Base-by-base conservation (phyloP, 345 rosid genomes). In the Abelmoschus esculentus region DNA sequence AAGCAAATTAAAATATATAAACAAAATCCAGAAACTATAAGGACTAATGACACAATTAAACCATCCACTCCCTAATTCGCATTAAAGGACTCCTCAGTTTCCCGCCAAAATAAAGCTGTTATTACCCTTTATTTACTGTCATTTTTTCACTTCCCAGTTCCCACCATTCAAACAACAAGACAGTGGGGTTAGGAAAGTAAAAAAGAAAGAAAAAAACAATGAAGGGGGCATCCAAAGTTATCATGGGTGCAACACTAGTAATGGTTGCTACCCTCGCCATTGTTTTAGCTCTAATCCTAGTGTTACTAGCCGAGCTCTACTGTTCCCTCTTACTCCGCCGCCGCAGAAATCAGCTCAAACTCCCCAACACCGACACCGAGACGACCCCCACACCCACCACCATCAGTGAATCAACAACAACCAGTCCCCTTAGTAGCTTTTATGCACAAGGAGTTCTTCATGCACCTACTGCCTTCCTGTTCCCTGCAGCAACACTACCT, bases 281-380 rank as follows among this genome's bases (percentile, higher is more conserved):
- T 70, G 96, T 95, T 1, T 74, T 89, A 67, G 81, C 80, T 73
- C 82, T 95, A 22, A 85, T 95, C 66, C 72, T 95, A 18, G 87
- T 95, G 22, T 83, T 95, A 0, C 82, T 93, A 34, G 95, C 89
- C 40, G 92, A 91, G 83, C 95, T 91, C 69, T 93, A 88, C 77
- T 91, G 96, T 80, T 87, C 91, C 66, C 86, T 89, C 67, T 79
- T 95, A 69, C 85, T 91, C 50, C 84, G 87, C 31, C 77, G 88
- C 18, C 71, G 82, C 28, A 80, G 88, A 19, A 80, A 85, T 9
- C 71, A 56, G 61, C 82, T 75, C 7, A 71, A 74, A 52, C 61
- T 13, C 54, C 58, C 75, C 77, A 72, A 71, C 54, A 5, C 80
- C 13, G 67, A 40, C 69, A 57, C 77, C 10, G 11, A 81, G 7